A percentile compares a stretch with the other conserved stretches of the same genome.
Conservation (phyloP, 176 grass and related monocot species). For the Musa schizocarpa region DNA sequence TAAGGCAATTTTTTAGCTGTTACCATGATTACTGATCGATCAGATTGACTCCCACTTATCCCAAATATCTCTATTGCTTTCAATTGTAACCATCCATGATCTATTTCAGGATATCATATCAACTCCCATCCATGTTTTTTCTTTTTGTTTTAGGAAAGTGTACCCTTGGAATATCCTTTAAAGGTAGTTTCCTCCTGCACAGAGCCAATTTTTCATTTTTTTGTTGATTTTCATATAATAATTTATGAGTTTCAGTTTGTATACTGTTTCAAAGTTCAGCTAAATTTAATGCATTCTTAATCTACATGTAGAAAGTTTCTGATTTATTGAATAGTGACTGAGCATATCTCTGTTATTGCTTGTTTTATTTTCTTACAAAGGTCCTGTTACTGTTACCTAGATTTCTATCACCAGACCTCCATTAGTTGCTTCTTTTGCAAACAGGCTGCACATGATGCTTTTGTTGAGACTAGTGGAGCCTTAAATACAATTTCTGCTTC, state of each 20-base stretch:
- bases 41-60: too few species aligned
- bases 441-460: constrained; percentile 94
- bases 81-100: neutral
- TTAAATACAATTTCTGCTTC: constrained; percentile 88
- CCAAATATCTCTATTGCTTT: neutral
- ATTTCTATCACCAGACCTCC: neutral
- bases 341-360: neutral
- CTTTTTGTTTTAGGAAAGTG: too few species aligned
- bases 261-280: too few species aligned
- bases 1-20: too few species aligned
- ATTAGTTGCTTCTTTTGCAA: neutral
- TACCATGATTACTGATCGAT: too few species aligned
- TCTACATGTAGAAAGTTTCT: neutral
- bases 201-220: neutral
- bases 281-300: too few species aligned
- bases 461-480: constrained; percentile 88
- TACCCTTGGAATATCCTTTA: too few species aligned
- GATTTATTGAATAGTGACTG: neutral
- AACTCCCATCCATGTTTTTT: too few species aligned
- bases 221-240: neutral
- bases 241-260: neutral
- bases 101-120: neutral
- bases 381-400: neutral
- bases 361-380: neutral
- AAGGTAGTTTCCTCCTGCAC: too few species aligned